Evolutionary conservation across 1,284 basidiomycete genomes (phyloP).

Genomic region (Ganoderma sinense): DNA sequence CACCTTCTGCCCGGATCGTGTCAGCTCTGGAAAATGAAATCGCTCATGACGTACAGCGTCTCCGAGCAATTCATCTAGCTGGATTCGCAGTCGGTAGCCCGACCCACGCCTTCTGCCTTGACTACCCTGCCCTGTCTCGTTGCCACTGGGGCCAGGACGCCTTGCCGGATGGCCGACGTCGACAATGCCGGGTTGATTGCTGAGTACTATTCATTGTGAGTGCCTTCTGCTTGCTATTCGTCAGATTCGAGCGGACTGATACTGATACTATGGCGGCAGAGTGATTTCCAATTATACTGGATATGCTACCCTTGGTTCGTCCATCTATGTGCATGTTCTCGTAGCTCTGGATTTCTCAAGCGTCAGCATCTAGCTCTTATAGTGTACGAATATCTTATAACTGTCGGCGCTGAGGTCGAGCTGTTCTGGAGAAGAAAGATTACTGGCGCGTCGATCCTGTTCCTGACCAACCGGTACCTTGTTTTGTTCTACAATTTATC

Average conservation of each 20-base stretch:
- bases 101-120: neutral
- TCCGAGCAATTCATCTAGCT: neutral
- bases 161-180: neutral
- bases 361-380: neutral
- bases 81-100: neutral
- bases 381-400: slow-evolving; percentile 15
- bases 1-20: neutral
- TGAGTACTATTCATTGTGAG: neutral
- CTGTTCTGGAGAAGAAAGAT: slow-evolving; percentile 16
- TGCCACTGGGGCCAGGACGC: neutral
- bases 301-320: neutral
- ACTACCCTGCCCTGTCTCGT: neutral
- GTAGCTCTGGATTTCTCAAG: neutral
- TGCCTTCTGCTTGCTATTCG: neutral
- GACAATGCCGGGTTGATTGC: neutral
- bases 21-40: neutral
- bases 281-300: neutral
- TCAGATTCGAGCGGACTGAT: neutral
- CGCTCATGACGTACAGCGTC: neutral
- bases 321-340: neutral
- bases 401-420: slow-evolving; percentile 11
- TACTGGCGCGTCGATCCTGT: slow-evolving; percentile 13
- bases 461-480: slow-evolving; percentile 14
- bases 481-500: slow-evolving; percentile 1
- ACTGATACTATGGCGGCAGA: neutral